Conservation (phyloP, 495 filamentous ascomycete species). For the Penicillium paradoxum region DNA sequence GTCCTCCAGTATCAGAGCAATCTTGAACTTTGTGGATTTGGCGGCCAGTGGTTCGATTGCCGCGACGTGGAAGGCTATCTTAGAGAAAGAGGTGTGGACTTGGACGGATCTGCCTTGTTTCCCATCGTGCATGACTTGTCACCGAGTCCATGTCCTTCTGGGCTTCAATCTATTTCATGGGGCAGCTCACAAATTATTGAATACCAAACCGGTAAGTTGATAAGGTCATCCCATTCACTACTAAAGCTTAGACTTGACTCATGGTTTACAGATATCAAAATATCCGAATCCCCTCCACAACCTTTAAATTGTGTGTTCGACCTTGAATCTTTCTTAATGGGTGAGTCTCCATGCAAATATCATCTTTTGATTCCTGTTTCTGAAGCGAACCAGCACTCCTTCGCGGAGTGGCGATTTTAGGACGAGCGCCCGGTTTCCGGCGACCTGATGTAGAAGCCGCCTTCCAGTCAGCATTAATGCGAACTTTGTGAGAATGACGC, state of each 20-base stretch:
- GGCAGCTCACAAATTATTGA: background rate
- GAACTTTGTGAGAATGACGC: background rate
- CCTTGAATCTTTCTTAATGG: background rate
- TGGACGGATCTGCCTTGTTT: background rate
- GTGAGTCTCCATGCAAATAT: background rate
- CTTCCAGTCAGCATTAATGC: background rate
- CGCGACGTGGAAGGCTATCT: slow-evolving; percentile 58
- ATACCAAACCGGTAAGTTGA: background rate
- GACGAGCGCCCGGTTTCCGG: background rate
- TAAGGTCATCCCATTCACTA: background rate
- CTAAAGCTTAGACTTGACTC: background rate
- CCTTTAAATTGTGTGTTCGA: background rate
- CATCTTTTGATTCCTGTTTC: background rate
- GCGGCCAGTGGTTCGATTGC: slow-evolving; percentile 68
- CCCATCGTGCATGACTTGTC: background rate
- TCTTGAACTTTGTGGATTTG: slow-evolving; percentile 36
- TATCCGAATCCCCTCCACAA: background rate
- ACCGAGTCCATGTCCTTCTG: background rate
- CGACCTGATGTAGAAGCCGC: background rate
- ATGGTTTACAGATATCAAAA: background rate
- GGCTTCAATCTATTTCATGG: background rate
- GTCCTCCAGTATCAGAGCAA: slow-evolving; percentile 1
- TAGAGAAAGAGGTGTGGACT: slow-evolving; percentile 1
- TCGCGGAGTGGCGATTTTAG: background rate
- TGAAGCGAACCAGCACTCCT: background rate